These are phyloP conservation scores for Acer negundo DNA, from an alignment of 345 rosid genomes.

Conservation along the genomic window DNA sequence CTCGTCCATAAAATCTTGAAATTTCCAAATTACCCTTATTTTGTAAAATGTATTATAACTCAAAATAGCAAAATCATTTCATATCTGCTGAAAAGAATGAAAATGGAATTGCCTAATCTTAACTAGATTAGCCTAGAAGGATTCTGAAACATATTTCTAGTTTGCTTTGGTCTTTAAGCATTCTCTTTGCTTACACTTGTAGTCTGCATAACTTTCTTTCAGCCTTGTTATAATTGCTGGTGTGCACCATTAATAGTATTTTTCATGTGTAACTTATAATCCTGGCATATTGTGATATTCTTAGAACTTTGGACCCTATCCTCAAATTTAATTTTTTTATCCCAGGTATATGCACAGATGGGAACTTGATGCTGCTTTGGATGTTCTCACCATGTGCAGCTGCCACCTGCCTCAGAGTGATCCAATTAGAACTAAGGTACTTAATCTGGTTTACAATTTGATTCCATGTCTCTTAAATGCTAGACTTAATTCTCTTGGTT, in stretches of 20 bases:
- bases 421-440: slow-evolving; percentile 70
- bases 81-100: background rate
- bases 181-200: background rate
- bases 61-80: background rate
- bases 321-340: slow-evolving; percentile 13
- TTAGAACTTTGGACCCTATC: background rate
- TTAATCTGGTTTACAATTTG: slow-evolving; percentile 16
- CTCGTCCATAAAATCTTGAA: background rate
- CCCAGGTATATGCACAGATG: slow-evolving; percentile 84
- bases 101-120: background rate
- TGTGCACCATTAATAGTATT: background rate
- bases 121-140: slow-evolving; percentile 1
- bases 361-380: slow-evolving; percentile 91
- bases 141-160: background rate
- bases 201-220: background rate
- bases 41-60: background rate
- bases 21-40: background rate
- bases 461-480: slow-evolving; percentile 6
- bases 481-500: slow-evolving; percentile 8
- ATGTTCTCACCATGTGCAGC: slow-evolving; percentile 97
- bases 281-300: slow-evolving; percentile 6
- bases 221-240: background rate
- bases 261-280: slow-evolving; percentile 13
- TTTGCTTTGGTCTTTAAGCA: background rate
- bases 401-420: slow-evolving; percentile 76